Conservation (phyloP, 148 eudicot genomes). For the Silene latifolia region DNA sequence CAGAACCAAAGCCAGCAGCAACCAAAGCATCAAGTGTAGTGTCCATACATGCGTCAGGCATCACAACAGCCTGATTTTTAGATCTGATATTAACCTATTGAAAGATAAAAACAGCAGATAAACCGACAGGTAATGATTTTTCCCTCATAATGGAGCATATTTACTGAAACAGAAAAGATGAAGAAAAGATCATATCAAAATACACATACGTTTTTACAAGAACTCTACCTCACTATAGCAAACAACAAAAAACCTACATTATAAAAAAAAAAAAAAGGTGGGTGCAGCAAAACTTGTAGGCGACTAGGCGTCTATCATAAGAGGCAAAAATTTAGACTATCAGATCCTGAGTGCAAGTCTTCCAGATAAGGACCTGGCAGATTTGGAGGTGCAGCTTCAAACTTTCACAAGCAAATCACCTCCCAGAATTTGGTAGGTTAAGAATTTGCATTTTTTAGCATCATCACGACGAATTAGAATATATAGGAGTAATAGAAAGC, state of each 20-base stretch:
- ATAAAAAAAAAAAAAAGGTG: too few relatives aligned
- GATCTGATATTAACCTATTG: slow-evolving; percentile 57
- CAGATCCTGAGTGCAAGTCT: not conserved
- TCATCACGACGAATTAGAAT: too few relatives aligned
- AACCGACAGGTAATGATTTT: not conserved
- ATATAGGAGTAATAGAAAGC: too few relatives aligned
- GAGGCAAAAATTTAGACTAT: not conserved
- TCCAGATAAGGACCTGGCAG: not conserved
- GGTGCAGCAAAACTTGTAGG: too few relatives aligned
- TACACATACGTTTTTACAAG: not conserved
- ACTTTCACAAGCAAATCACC: too few relatives aligned
- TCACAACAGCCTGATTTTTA: slow-evolving; percentile 60
- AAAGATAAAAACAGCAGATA: not conserved
- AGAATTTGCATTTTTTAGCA: too few relatives aligned
- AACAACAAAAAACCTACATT: not conserved
- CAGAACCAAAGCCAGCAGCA: slow-evolving; percentile 75
- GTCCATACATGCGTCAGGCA: slow-evolving; percentile 75
- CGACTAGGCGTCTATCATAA: too few relatives aligned
- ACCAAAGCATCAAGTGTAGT: slow-evolving; percentile 59
- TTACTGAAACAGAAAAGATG: not conserved
- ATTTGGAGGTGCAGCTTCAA: not conserved
- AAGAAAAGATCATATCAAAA: not conserved
- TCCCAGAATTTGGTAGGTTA: too few relatives aligned
- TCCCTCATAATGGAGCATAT: too few relatives aligned
- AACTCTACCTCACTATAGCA: not conserved